Percentiles rank a stretch among this genome's conserved stretches.
Evolutionary conservation across 1,284 basidiomycete species (phyloP).

Genomic region (Rhizoctonia solani): DNA sequence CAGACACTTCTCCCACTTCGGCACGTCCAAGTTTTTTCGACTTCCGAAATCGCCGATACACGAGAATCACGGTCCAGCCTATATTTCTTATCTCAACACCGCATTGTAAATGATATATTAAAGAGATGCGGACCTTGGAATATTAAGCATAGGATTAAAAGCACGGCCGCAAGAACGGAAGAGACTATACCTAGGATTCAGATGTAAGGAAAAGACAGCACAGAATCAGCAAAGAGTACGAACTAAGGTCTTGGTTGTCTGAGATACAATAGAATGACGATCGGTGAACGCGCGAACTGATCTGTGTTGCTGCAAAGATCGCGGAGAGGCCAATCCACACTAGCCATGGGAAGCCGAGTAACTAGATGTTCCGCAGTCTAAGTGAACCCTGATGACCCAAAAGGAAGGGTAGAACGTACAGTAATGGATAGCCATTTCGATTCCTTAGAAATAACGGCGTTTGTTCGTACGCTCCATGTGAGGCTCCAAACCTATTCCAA

Average conservation of each 20-base stretch:
- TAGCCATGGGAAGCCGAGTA: constrained; percentile 4
- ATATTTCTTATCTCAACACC: neutral
- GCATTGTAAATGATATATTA: neutral
- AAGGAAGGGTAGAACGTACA: constrained; percentile 1
- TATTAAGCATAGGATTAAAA: constrained; percentile 19
- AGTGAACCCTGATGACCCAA: no score
- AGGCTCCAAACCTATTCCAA: constrained; percentile 20
- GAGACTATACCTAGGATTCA: constrained; percentile 1
- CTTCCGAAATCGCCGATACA: constrained; percentile 7
- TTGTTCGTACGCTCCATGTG: constrained; percentile 2
- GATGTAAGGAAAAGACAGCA: neutral
- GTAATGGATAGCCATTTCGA: neutral
- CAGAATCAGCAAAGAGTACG: neutral
- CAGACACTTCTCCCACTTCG: constrained; percentile 19
- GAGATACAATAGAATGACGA: constrained; percentile 21
- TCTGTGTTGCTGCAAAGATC: constrained; percentile 5
- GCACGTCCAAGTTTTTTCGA: constrained; percentile 14
- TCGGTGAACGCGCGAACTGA: neutral
- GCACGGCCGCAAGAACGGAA: neutral
- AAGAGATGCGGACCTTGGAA: neutral
- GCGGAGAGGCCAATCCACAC: constrained; percentile 3
- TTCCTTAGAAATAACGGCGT: constrained; percentile 12
- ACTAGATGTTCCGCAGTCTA: no score
- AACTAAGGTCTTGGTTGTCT: constrained; percentile 2
- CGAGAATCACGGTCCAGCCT: constrained; percentile 19